Evolutionary conservation across 768 basidiomycete species (phyloP).

Genomic region (Russula dissimulans): DNA sequence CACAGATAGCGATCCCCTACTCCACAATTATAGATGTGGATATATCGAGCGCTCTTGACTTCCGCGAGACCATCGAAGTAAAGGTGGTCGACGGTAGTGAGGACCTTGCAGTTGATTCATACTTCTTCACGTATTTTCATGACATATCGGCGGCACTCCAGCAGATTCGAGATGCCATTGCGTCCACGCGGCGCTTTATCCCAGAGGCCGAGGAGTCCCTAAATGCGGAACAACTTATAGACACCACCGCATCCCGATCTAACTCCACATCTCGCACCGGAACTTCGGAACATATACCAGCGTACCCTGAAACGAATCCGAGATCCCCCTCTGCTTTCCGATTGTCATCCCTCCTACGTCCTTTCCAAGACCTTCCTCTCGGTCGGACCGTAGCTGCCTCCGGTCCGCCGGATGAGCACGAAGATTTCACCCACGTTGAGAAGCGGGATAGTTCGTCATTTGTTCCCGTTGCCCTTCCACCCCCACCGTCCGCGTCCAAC

Average conservation of each 20-base stretch:
- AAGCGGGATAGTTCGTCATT: slow-evolving; percentile 45
- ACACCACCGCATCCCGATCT: slow-evolving; percentile 41
- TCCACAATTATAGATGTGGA: slow-evolving; percentile 84
- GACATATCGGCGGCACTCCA: slow-evolving; percentile 69
- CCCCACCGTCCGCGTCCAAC: background rate
- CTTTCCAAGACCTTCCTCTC: slow-evolving; percentile 51
- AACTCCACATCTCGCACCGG: slow-evolving; percentile 1
- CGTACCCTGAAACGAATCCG: slow-evolving; percentile 27
- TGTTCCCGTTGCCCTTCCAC: slow-evolving; percentile 26
- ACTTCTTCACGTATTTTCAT: slow-evolving; percentile 93
- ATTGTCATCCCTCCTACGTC: slow-evolving; percentile 55
- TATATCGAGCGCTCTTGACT: slow-evolving; percentile 81
- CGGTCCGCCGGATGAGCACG: slow-evolving; percentile 33
- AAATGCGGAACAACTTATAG: slow-evolving; percentile 36
- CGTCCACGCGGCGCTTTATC: slow-evolving; percentile 37
- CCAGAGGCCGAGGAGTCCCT: slow-evolving; percentile 19
- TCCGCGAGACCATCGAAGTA: slow-evolving; percentile 92
- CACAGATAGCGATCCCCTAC: slow-evolving; percentile 87
- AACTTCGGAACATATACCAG: slow-evolving; percentile 18
- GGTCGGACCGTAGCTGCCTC: slow-evolving; percentile 26
- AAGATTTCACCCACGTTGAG: slow-evolving; percentile 67
- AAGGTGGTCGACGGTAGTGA: slow-evolving; percentile 81
- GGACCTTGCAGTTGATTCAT: slow-evolving; percentile 71
- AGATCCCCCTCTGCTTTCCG: slow-evolving; percentile 42
- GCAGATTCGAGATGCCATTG: slow-evolving; percentile 72